A percentile compares a stretch with the other conserved stretches of the same genome.
phyloP scores from a whole-genome alignment of 2,329 filamentous ascomycete species.

The Epichloe bromicola region DNA sequence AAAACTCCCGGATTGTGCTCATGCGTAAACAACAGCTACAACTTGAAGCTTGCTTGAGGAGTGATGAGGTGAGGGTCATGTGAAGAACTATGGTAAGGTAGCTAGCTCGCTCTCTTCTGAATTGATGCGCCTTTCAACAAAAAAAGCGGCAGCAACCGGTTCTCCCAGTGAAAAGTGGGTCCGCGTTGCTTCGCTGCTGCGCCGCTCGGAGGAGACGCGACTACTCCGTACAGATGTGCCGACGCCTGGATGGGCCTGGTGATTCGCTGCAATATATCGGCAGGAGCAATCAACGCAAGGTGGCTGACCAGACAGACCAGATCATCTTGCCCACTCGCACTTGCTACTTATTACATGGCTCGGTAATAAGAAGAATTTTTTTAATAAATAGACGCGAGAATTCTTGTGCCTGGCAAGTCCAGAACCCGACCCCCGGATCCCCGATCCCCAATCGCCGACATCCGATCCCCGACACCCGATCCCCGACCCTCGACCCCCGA shows the following conservation, averaged over 20 bases:
- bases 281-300: background rate
- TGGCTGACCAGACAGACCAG: background rate
- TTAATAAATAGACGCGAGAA: too few relatives aligned
- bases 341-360: background rate
- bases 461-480: too few relatives aligned
- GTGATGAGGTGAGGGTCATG: background rate
- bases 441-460: background rate
- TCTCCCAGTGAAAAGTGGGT: conserved; percentile 1
- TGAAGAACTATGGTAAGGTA: background rate
- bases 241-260: background rate
- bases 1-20: background rate
- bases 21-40: background rate
- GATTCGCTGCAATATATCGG: background rate
- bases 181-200: background rate
- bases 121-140: background rate
- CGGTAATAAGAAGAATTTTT: background rate
- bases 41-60: too few relatives aligned
- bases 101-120: background rate
- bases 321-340: background rate
- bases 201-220: too few relatives aligned
- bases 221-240: too few relatives aligned
- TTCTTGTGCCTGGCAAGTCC: background rate
- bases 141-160: background rate
- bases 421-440: background rate
- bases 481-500: background rate